A percentile compares a stretch with the other conserved stretches of the same genome.
phyloP scores from a whole-genome alignment of 352 stramenopile genomes.

The Globisporangium camurandrum region DNA sequence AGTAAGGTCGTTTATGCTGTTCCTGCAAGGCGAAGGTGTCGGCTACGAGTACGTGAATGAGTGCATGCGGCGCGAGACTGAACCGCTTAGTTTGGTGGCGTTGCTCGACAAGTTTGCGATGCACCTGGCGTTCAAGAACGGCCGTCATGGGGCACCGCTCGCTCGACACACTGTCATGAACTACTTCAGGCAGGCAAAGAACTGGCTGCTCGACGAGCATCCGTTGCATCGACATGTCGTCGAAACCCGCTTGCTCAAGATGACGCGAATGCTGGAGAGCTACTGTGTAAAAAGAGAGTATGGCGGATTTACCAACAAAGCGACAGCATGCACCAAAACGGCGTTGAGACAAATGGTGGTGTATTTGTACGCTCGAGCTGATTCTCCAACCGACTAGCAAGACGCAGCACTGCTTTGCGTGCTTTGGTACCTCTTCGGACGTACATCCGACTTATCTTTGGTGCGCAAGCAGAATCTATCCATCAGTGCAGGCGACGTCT shows the following conservation, averaged over 20 bases:
- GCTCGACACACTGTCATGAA: background rate
- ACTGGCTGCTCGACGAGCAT: background rate
- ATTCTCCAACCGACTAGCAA: background rate
- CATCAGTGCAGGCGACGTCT: background rate
- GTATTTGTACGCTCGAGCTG: constrained; percentile 1
- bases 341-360: background rate
- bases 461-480: background rate
- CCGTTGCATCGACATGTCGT: background rate
- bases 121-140: background rate
- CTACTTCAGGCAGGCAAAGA: background rate
- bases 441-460: background rate
- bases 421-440: background rate
- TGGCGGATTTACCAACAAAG: background rate
- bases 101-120: background rate
- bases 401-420: background rate
- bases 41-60: background rate
- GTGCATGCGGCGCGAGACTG: background rate
- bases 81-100: no score
- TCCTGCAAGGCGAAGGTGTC: background rate
- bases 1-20: background rate
- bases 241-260: background rate
- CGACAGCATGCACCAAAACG: background rate
- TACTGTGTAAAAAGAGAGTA: background rate
- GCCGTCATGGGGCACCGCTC: background rate
- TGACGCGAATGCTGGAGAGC: background rate